phyloP scores from a whole-genome alignment of 768 basidiomycete species.

The Lactarius hatsudake region DNA sequence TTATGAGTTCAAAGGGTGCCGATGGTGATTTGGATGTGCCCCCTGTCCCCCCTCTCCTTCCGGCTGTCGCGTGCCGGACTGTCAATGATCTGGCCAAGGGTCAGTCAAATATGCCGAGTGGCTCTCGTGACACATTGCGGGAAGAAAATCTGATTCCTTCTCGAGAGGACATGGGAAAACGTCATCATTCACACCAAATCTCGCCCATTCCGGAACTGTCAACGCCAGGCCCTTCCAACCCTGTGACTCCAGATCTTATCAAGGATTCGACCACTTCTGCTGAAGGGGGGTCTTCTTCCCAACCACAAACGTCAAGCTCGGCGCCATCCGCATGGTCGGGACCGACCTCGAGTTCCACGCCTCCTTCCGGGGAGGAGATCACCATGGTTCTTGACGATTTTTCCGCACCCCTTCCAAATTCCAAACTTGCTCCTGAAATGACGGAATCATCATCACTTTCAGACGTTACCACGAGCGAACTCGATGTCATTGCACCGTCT shows the following conservation, averaged over 20 bases:
- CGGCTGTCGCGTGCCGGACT: not conserved
- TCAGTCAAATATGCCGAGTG: not conserved
- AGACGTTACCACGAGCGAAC: not conserved
- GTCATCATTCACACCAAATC: not conserved
- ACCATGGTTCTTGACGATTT: slow-evolving; percentile 16
- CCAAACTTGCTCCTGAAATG: not conserved
- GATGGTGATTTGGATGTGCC: not conserved
- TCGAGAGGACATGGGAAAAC: not conserved
- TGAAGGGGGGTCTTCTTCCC: not conserved
- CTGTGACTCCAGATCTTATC: slow-evolving; percentile 17
- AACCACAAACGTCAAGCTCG: slow-evolving; percentile 3
- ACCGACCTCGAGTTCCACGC: slow-evolving; percentile 5
- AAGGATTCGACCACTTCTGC: slow-evolving; percentile 18
- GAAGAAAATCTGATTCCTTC: not conserved
- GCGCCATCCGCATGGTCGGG: slow-evolving; percentile 7
- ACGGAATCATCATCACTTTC: not conserved
- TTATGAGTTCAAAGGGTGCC: not conserved
- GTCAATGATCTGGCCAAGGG: not conserved
- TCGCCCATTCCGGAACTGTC: slow-evolving; percentile 12
- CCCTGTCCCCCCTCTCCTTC: slow-evolving; percentile 12
- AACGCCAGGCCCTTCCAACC: slow-evolving; percentile 1
- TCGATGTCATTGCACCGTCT: not conserved
- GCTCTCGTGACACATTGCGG: not conserved
- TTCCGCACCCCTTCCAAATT: not conserved
- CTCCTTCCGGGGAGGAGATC: slow-evolving; percentile 1